Conservation (phyloP, 2,329 filamentous ascomycete genomes). For the Sporothrix brasiliensis region DNA sequence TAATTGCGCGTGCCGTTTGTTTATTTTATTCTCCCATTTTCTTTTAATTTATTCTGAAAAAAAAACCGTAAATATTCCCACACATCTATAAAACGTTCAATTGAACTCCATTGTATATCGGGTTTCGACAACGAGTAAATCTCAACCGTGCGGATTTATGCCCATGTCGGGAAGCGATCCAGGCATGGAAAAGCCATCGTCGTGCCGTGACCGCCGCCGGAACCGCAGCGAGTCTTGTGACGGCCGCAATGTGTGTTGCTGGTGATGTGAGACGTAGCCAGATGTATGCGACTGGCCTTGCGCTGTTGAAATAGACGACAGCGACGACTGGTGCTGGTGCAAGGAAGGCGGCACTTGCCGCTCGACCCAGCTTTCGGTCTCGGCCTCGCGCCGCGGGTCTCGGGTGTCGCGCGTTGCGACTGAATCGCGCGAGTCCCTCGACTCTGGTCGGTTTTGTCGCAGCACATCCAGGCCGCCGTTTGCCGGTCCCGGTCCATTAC, state of each 20-base stretch:
- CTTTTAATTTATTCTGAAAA: neutral
- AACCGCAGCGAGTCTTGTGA: constrained; percentile 44
- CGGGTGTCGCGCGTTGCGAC: constrained; percentile 41
- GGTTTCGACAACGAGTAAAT: neutral
- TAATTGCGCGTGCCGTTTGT: neutral
- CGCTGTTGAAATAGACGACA: constrained; percentile 23
- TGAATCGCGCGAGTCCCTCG: constrained; percentile 44
- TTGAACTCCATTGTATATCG: neutral
- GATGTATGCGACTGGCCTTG: constrained; percentile 22
- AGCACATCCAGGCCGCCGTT: constrained; percentile 23
- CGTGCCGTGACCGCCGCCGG: constrained; percentile 44
- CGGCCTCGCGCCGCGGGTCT: constrained; percentile 41
- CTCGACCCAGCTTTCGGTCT: constrained; percentile 38
- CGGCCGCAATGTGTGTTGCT: constrained; percentile 29
- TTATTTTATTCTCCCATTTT: neutral
- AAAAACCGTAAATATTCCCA: neutral
- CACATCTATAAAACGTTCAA: neutral
- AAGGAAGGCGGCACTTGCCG: constrained; percentile 36
- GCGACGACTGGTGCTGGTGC: constrained; percentile 14
- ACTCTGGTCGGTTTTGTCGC: constrained; percentile 34
- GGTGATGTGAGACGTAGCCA: constrained; percentile 15
- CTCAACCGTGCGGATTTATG: constrained; percentile 24
- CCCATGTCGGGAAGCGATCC: constrained; percentile 50
- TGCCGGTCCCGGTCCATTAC: neutral
- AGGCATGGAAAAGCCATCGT: constrained; percentile 51